Percentiles rank a stretch among this genome's conserved stretches.
phyloP scores from a whole-genome alignment of 257 asterid genomes.

The Coffea canephora region DNA sequence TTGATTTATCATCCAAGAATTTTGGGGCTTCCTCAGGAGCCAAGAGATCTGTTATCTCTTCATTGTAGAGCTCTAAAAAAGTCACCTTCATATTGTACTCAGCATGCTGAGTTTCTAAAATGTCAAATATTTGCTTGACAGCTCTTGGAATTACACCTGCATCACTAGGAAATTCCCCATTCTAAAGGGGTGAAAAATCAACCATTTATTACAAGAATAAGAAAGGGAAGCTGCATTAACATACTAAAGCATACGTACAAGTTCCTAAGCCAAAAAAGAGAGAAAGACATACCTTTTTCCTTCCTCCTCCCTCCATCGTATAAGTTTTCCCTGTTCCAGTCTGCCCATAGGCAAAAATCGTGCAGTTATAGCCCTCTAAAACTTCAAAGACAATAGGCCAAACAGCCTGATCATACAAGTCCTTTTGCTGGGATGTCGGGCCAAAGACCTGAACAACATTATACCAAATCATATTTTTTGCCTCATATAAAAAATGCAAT shows the following conservation, averaged over 20 bases:
- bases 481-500: neutral
- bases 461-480: constrained; percentile 5
- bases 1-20: constrained; percentile 77
- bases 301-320: constrained; percentile 99
- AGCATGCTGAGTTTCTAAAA: constrained; percentile 84
- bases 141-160: constrained; percentile 99
- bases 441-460: constrained; percentile 71
- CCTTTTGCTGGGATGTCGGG: constrained; percentile 88
- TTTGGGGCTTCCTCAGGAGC: constrained; percentile 80
- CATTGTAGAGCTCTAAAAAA: constrained; percentile 88
- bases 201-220: constrained; percentile 7
- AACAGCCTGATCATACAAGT: constrained; percentile 79
- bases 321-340: constrained; percentile 98
- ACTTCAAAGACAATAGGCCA: constrained; percentile 92
- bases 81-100: constrained; percentile 97
- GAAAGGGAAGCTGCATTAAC: neutral
- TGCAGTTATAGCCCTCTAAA: constrained; percentile 96
- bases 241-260: neutral
- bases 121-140: constrained; percentile 84
- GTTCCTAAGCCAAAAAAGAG: neutral
- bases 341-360: constrained; percentile 99
- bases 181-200: constrained; percentile 48
- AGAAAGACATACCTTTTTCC: constrained; percentile 63
- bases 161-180: constrained; percentile 95
- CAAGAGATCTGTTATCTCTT: constrained; percentile 92